Percentiles rank a stretch among this genome's conserved stretches.
phyloP scores from a whole-genome alignment of 768 basidiomycete genomes.

The Tylopilus balloui region DNA sequence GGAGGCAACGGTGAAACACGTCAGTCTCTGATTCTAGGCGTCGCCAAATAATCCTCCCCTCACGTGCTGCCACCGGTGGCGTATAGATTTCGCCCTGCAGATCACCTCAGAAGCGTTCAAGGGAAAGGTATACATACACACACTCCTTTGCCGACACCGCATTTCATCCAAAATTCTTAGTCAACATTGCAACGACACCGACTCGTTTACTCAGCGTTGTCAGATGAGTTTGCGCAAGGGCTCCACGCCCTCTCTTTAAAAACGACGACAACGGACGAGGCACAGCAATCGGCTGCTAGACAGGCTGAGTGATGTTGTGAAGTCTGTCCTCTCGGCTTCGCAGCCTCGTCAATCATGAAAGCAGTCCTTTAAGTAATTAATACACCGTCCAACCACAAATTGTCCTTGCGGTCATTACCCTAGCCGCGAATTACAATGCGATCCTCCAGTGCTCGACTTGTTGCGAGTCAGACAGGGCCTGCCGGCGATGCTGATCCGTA shows the following conservation, averaged over 20 bases:
- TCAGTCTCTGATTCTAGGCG: constrained; percentile 39
- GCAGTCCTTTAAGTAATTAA: constrained; percentile 29
- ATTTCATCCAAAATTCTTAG: constrained; percentile 36
- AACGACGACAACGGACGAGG: constrained; percentile 63
- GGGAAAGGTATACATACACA: constrained; percentile 57
- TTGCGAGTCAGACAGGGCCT: constrained; percentile 4
- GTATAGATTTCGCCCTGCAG: constrained; percentile 69
- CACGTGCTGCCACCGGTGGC: constrained; percentile 20
- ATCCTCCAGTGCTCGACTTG: constrained; percentile 17
- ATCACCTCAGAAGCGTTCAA: constrained; percentile 69
- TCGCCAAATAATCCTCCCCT: constrained; percentile 12
- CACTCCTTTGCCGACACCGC: constrained; percentile 4
- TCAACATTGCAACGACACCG: constrained; percentile 77
- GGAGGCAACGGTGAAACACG: constrained; percentile 76
- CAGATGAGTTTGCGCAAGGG: constrained; percentile 65
- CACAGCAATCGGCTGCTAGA: constrained; percentile 19
- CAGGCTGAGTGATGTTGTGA: constrained; percentile 25
- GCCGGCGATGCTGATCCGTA: constrained; percentile 18
- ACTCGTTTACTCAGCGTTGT: constrained; percentile 67
- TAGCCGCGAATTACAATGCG: constrained; percentile 12
- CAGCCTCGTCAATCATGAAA: constrained; percentile 30
- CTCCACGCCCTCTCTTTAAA: constrained; percentile 75
- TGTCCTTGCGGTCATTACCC: constrained; percentile 17
- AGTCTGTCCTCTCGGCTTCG: constrained; percentile 8
- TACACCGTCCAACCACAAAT: constrained; percentile 20